Evolutionary conservation across 768 basidiomycete species (phyloP).

Genomic region (Lactarius sanguifluus): DNA sequence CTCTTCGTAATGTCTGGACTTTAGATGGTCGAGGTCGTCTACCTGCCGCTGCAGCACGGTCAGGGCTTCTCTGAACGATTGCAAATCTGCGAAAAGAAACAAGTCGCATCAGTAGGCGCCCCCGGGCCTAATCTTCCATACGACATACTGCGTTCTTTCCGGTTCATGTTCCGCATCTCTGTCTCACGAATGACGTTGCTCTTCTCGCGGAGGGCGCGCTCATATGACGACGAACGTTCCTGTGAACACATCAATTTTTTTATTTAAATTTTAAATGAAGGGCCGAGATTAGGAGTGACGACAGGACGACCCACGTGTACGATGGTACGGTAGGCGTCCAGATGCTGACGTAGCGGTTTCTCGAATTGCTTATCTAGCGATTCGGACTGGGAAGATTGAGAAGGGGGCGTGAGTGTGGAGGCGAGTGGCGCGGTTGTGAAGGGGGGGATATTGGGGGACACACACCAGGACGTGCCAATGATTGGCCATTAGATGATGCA

Average conservation of each 20-base stretch:
- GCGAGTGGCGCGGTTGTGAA: background rate
- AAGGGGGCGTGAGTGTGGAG: conserved; percentile 1
- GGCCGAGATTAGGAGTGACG: conserved; percentile 11
- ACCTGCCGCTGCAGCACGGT: conserved; percentile 82
- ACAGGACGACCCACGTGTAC: conserved; percentile 54
- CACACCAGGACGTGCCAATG: conserved; percentile 89
- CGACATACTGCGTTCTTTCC: conserved; percentile 75
- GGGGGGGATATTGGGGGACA: conserved; percentile 25
- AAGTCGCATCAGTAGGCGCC: conserved; percentile 1
- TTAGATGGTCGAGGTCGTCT: conserved; percentile 86
- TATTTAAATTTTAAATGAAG: background rate
- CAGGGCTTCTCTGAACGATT: conserved; percentile 83
- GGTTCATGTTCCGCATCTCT: conserved; percentile 81
- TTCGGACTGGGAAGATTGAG: conserved; percentile 56
- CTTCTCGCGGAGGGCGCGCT: conserved; percentile 77
- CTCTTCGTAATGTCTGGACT: conserved; percentile 80
- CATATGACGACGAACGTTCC: conserved; percentile 86
- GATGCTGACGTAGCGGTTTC: conserved; percentile 79
- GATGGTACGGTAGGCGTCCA: conserved; percentile 74
- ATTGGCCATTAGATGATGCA: conserved; percentile 90
- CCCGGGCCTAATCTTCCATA: background rate
- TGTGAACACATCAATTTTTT: conserved; percentile 35
- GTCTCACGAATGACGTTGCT: conserved; percentile 82
- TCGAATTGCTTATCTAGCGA: conserved; percentile 87
- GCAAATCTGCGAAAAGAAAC: conserved; percentile 61